Percentiles rank a stretch among this genome's conserved stretches.
phyloP scores from a whole-genome alignment of 208 protist species.

The Herpetomonas samuelpessoai region DNA sequence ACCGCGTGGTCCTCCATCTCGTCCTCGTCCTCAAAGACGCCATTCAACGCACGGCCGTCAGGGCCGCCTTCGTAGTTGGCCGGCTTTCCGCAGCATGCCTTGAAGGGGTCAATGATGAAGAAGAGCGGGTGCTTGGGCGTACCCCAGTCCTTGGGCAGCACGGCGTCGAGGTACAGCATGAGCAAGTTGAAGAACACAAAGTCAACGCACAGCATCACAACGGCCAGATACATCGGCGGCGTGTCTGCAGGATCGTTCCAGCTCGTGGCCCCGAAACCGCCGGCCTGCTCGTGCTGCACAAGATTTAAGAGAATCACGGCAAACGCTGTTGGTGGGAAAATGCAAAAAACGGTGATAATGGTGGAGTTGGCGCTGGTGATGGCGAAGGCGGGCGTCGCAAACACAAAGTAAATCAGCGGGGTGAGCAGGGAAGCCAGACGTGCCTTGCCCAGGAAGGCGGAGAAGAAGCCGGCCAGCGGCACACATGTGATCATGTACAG shows the following conservation, averaged over 20 bases:
- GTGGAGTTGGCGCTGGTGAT: constrained; percentile 25
- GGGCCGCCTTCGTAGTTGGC: constrained; percentile 5
- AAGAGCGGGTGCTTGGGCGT: constrained; percentile 40
- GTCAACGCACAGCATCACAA: constrained; percentile 25
- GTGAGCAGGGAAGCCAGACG: constrained; percentile 30
- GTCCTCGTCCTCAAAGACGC: constrained; percentile 18
- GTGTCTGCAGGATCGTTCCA: constrained; percentile 15
- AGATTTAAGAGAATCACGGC: constrained; percentile 27
- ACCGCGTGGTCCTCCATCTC: constrained; percentile 10
- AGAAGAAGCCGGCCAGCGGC: constrained; percentile 30
- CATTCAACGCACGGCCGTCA: constrained; percentile 10
- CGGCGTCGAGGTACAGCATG: constrained; percentile 41
- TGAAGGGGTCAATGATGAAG: constrained; percentile 28
- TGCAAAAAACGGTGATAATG: constrained; percentile 22
- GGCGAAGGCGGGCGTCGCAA: constrained; percentile 33
- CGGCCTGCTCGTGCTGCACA: constrained; percentile 26
- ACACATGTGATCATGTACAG: constrained; percentile 34
- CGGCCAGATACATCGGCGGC: constrained; percentile 12
- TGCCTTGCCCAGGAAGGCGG: constrained; percentile 43
- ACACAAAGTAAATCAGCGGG: constrained; percentile 40
- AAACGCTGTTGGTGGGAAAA: constrained; percentile 50
- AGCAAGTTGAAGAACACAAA: constrained; percentile 43
- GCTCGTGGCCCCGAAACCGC: constrained; percentile 29
- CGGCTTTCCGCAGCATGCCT: constrained; percentile 7
- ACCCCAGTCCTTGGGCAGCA: constrained; percentile 37